Conservation (phyloP, 495 filamentous ascomycete genomes). For the Chaetomium tenue region DNA sequence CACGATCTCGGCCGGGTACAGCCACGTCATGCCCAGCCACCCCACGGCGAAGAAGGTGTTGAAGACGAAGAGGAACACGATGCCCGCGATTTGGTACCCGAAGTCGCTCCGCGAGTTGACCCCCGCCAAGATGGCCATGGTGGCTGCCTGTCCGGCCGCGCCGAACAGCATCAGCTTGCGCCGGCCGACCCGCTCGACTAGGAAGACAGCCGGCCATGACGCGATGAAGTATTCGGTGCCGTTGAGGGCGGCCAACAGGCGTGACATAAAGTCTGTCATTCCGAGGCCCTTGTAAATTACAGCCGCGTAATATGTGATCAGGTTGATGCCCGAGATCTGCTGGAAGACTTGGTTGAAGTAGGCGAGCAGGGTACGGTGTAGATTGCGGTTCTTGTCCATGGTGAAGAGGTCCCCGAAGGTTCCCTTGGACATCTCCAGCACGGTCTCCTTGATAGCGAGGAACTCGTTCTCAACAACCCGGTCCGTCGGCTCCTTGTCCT, state of each 20-base stretch:
- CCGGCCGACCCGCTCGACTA: constrained; percentile 60
- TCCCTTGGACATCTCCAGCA: constrained; percentile 66
- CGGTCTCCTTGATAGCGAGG: constrained; percentile 70
- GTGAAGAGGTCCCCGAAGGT: constrained; percentile 68
- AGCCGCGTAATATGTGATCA: constrained; percentile 74
- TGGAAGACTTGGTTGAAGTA: constrained; percentile 24
- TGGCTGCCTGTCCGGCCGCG: constrained; percentile 63
- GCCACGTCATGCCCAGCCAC: constrained; percentile 58
- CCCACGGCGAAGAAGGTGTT: constrained; percentile 53
- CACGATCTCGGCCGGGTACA: constrained; percentile 61
- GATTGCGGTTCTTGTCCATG: constrained; percentile 67
- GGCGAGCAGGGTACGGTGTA: constrained; percentile 41
- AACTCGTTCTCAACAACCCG: constrained; percentile 62
- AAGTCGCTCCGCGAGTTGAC: constrained; percentile 35
- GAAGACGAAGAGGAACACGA: constrained; percentile 56
- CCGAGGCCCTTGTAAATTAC: constrained; percentile 62
- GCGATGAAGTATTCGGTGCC: constrained; percentile 75
- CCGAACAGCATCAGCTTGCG: constrained; percentile 72
- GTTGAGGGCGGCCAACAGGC: constrained; percentile 68
- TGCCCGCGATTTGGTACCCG: constrained; percentile 44
- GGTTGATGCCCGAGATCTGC: constrained; percentile 58
- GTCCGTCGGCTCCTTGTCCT: constrained; percentile 52
- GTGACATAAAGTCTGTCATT: constrained; percentile 51
- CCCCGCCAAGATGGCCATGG: constrained; percentile 66
- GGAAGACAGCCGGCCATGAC: constrained; percentile 69